Base-by-base conservation (phyloP, 768 basidiomycete species). In the Hirschioporus abietinus region DNA sequence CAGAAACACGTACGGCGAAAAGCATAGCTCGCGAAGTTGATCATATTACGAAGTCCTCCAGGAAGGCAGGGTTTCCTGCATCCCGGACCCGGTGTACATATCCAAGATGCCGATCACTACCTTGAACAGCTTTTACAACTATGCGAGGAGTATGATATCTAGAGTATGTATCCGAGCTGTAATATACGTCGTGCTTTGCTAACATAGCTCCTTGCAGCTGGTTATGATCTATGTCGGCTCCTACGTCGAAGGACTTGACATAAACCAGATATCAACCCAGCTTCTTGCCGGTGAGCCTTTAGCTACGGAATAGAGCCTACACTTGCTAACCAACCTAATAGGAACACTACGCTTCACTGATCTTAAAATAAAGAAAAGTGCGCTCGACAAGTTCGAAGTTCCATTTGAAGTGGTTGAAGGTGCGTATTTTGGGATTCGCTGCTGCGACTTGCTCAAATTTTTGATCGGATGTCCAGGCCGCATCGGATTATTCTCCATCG, bases 391-490 rank as follows among this genome's bases (percentile, higher is more conserved):
- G 76, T 97, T 99, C 76, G 85, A 94, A 66, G 82, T 99, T 24
- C 97, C 97, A 0, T 88, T 99, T 0, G 96, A 99, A 80, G 95
- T 99, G 12, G 79, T 92, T 12, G 94, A 98, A 82, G 97, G 95
- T 91, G 60, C 23, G 67, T 64, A n/a, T 12, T 10, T 62, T 18
- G 17, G n/a, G 57, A 20, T 27, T 35, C 3, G 12, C 42, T 23
- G n/a, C 9, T 20, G 66, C 3, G 60, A 63, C 24, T 60, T 36
- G 25, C 27, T 63, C 64, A 35, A 58, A 30, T 36, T 23, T 23
- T 57, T 34, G 20, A 15, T 52, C 42, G 42, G 12, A 52, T 52
- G 36, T 36, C 24, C 69, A 95, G 93, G 95, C 42, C 86, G 93
- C 77, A 82, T 96, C 61, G 95, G 95, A 34, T 92, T 87, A 72